phyloP scores from a whole-genome alignment of 2,329 filamentous ascomycete species.

The Phaeosphaeriaceae sp. region DNA sequence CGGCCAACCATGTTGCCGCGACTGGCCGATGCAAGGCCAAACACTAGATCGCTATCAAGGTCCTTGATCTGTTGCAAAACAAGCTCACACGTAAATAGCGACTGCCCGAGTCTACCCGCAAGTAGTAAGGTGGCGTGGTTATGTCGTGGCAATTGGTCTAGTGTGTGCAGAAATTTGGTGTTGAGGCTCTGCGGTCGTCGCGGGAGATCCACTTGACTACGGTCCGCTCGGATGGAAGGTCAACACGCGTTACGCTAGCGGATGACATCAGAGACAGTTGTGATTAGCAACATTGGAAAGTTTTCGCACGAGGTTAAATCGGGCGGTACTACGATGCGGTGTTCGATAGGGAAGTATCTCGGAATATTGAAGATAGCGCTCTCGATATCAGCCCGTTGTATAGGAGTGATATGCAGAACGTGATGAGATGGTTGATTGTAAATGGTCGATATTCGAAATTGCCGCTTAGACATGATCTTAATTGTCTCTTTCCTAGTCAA shows the following conservation, averaged over 20 bases:
- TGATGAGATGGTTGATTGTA: too few relatives aligned
- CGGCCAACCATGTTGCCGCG: constrained; percentile 10
- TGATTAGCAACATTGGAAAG: not conserved
- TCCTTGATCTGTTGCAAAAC: not conserved
- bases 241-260: constrained; percentile 2
- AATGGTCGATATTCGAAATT: too few relatives aligned
- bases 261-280: constrained; percentile 3
- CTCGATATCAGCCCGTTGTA: not conserved
- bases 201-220: constrained; percentile 4
- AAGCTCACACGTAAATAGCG: not conserved
- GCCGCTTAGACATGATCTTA: too few relatives aligned
- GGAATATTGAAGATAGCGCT: not conserved
- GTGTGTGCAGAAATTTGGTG: constrained; percentile 19
- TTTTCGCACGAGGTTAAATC: not conserved
- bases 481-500: too few relatives aligned
- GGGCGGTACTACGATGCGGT: not conserved
- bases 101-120: not conserved
- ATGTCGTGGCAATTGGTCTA: constrained; percentile 1
- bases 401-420: not conserved
- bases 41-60: constrained; percentile 3
- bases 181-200: constrained; percentile 21
- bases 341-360: not conserved
- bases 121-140: not conserved
- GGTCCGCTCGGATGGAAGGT: not conserved
- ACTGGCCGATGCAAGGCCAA: constrained; percentile 11